Evolutionary conservation across 805 yeast genomes (phyloP), one percentile per base, ranked within the genome.

Genomic region (Nakazawaea ambrosiae): DNA sequence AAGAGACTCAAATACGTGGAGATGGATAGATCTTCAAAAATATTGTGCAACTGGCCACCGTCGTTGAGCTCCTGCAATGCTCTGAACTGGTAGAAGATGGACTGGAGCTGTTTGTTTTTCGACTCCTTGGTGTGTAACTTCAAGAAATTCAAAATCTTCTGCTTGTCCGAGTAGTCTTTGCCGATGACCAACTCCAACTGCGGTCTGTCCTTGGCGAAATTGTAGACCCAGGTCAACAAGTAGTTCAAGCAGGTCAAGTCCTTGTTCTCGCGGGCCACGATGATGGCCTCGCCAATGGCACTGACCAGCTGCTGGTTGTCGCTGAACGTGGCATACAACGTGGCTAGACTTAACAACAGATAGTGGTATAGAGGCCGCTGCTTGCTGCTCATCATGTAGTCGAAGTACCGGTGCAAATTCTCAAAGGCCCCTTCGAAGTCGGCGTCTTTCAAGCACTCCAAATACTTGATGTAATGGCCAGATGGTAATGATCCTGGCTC

Each of bases 231-330:
- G 8, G 86, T 68, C 34, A 87, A 61, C 12, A 87, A 68, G 47
- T 78, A 78, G 20, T 84, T 81, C 29, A 87, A 65, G 19, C 94
- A 84, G 11, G 69, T 65, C 39, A 74, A 67, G 54, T 89, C 96
- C 44, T 78, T 78, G 48, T 81, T 80, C 49, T 88, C 96, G 46
- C 96, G 64, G 0, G 96, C 96, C 3, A 88, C 87, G 5, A 82
- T 67, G 2, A 87, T 81, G 0, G 96, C 92, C 54, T 88, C 96
- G 44, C 82, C 86, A 7, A 87, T 82, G 1, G 95, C 81, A 45
- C 80, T 68, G 11, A 86, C 54, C 0, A 96, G 95, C 42, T 81
- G 81, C 10, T 68, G 68, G 44, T 72, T 71, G 39, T 78, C 76
- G 20, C 78, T 77, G 53, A 81, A 83, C 36, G 71, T 73, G 17